phyloP scores from a whole-genome alignment of 768 basidiomycete species.

The Russula brevipes region DNA sequence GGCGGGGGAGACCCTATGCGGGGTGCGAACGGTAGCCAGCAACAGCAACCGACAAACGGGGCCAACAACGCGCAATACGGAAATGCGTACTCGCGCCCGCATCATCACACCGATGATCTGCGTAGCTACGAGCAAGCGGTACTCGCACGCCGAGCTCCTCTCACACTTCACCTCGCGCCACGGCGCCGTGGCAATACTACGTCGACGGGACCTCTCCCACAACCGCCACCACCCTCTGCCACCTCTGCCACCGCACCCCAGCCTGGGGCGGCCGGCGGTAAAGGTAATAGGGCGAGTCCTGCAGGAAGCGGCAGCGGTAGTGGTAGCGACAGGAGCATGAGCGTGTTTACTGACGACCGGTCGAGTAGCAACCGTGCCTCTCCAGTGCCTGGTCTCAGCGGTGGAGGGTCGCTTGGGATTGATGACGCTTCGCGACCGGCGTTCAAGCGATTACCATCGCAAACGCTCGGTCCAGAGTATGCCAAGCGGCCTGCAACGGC shows the following conservation, averaged over 20 bases:
- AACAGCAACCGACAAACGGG: not conserved
- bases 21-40: slow-evolving; percentile 3
- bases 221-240: not conserved
- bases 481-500: slow-evolving; percentile 40
- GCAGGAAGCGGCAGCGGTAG: slow-evolving; percentile 28
- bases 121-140: slow-evolving; percentile 72
- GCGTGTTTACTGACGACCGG: slow-evolving; percentile 14
- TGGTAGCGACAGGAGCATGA: slow-evolving; percentile 2
- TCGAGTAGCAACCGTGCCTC: slow-evolving; percentile 13
- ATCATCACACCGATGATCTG: slow-evolving; percentile 53
- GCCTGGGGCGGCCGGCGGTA: not conserved
- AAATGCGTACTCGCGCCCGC: slow-evolving; percentile 25
- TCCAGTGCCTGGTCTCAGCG: slow-evolving; percentile 27
- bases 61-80: not conserved
- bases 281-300: slow-evolving; percentile 20
- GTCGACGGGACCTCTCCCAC: slow-evolving; percentile 2
- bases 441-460: slow-evolving; percentile 70
- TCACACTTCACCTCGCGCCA: slow-evolving; percentile 51
- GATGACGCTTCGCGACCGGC: slow-evolving; percentile 45
- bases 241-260: not conserved
- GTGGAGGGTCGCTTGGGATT: slow-evolving; percentile 27
- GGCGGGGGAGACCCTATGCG: slow-evolving; percentile 20
- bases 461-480: slow-evolving; percentile 59
- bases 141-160: slow-evolving; percentile 58
- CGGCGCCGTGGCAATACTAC: slow-evolving; percentile 30